These are phyloP conservation scores for Candida palmyrensis DNA, from an alignment of 805 yeast species.

Conservation along the genomic window DNA sequence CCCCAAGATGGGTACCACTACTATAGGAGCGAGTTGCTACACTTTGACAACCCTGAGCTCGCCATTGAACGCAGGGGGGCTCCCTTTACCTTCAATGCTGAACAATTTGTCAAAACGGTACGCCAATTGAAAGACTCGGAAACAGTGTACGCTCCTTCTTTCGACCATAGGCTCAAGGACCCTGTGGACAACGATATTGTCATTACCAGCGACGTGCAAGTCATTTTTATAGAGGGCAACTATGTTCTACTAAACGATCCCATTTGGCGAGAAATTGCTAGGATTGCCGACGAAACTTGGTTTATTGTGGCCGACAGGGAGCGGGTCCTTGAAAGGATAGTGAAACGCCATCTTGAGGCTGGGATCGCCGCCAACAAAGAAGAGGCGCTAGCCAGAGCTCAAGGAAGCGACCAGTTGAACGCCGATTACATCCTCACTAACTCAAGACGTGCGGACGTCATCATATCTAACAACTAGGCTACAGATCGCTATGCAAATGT, in stretches of 20 bases:
- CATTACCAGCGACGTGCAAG: slow-evolving; percentile 42
- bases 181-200: slow-evolving; percentile 54
- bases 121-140: slow-evolving; percentile 11
- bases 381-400: slow-evolving; percentile 49
- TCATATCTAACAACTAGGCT: neutral
- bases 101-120: slow-evolving; percentile 20
- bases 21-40: slow-evolving; percentile 23
- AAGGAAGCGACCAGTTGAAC: slow-evolving; percentile 59
- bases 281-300: slow-evolving; percentile 41
- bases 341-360: slow-evolving; percentile 58
- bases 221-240: slow-evolving; percentile 72
- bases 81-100: slow-evolving; percentile 77
- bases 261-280: slow-evolving; percentile 52
- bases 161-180: slow-evolving; percentile 70
- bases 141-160: slow-evolving; percentile 54
- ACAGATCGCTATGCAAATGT: neutral
- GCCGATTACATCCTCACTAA: slow-evolving; percentile 38
- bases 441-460: slow-evolving; percentile 8
- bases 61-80: slow-evolving; percentile 76
- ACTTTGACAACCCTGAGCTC: slow-evolving; percentile 46
- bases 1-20: slow-evolving; percentile 41
- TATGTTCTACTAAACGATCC: slow-evolving; percentile 57
- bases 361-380: slow-evolving; percentile 45
- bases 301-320: slow-evolving; percentile 41
- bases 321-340: slow-evolving; percentile 52